These are phyloP conservation scores for Stephania japonica DNA, from an alignment of 164 flowering plant species.

Conservation along the genomic window DNA sequence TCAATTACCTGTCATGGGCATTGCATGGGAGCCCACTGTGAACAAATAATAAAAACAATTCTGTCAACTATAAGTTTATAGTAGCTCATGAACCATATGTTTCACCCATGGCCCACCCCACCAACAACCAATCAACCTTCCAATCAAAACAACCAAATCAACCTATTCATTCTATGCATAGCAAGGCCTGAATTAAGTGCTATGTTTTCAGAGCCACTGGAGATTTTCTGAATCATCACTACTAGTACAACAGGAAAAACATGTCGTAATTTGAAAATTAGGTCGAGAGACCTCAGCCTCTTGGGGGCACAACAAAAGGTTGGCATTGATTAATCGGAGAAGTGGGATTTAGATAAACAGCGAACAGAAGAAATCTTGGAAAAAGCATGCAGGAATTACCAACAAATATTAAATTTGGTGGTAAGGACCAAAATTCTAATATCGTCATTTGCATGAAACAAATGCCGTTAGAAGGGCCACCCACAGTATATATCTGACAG, in stretches of 20 bases:
- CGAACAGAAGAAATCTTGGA: too few relatives aligned
- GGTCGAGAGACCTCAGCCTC: too few relatives aligned
- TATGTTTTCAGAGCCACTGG: not conserved
- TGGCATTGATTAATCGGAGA: too few relatives aligned
- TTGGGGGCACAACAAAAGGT: too few relatives aligned
- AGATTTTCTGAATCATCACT: not conserved
- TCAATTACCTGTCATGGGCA: conserved; percentile 9
- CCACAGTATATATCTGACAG: too few relatives aligned
- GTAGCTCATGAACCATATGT: not conserved
- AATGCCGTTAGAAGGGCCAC: too few relatives aligned
- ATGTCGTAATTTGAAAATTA: not conserved
- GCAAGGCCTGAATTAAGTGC: not conserved
- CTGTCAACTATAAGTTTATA: not conserved
- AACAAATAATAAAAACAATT: not conserved
- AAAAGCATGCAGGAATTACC: too few relatives aligned
- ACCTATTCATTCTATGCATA: not conserved
- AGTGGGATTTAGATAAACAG: too few relatives aligned
- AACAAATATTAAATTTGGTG: too few relatives aligned
- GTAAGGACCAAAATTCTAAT: too few relatives aligned
- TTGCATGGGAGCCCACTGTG: conserved; percentile 4
- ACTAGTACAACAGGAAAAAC: not conserved
- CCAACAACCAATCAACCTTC: not conserved
- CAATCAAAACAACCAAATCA: not conserved
- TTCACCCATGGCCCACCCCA: not conserved
- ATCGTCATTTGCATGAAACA: too few relatives aligned